Base-by-base conservation (phyloP, 2,329 filamentous ascomycete genomes). In the Stemphylium lycopersici region DNA sequence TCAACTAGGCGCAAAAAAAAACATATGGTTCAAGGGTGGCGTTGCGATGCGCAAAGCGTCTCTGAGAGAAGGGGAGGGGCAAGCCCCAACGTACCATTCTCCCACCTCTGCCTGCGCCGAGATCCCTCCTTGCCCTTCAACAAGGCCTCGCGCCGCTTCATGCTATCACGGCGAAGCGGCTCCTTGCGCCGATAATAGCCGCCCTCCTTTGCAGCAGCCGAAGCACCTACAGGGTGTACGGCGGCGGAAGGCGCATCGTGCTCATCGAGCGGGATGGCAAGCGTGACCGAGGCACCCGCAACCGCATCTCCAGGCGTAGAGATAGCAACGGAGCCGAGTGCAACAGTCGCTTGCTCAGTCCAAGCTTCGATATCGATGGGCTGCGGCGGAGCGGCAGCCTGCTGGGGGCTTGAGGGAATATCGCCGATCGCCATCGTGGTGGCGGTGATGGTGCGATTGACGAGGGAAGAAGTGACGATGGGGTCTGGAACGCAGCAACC, bases 121-220 rank as follows among this genome's bases (percentile, higher is more conserved):
- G 87, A 93, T 31, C 93, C 93, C 75, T 97, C 92, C 65, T 96
- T 96, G 52, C 93, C 93, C 78, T 92, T 96, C 29, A 95, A 80
- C 47, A 96, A 71, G 2, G 87, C 85, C 62, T 96, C 91, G 15
- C 93, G 87, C 46, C 84, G 77, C 68, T 85, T 86, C 67, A 85
- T 66, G 64, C 84, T 87, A 66, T 89, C 86, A 45, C 85, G 82
- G 31, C 83, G 79, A 40, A 85, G 66, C 5, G 82, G 80, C 66
- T 83, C 81, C 55, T 81, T 81, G 37, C 89, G 72, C 58, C 79
- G 78, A 60, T 80, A 66, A 68, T 80, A 76, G 74, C 79, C 48
- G 77, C 83, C 50, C 78, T 72, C 62, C 46, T 79, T 57, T 74
- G 79, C 52, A 29, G 72, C 67, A 31, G 66, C 65, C n/a, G 71